Evolutionary conservation across 176 grass and related monocot genomes (phyloP), one percentile per base, ranked within the genome.

Genomic region (Triticum urartu): DNA sequence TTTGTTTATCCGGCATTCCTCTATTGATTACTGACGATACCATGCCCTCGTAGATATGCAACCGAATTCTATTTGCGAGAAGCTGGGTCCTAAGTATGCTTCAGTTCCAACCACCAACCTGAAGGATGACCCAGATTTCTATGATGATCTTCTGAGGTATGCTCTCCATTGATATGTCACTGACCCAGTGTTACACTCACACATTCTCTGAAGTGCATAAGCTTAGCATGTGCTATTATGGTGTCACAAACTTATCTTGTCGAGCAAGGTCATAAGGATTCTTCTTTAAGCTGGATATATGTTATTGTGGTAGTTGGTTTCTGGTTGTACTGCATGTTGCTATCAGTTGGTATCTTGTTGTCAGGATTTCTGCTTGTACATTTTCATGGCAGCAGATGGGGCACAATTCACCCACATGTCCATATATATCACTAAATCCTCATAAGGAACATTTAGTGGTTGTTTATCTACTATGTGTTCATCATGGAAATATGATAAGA

Each of bases 131-230:
- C 88, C 92, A 70, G 92, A 96, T 90, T 99, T 99, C 88, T 92
- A 88, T 84, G 87, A 90, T 78, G 97, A 99, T 90, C 90, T 99
- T 84, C 87, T 99, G 64, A 96, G 94, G 97, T 99, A 89, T 45
- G 32, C 28, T 70, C 80, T 67, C 26, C 0, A 21, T 90, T 2
- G 66, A 38, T 87, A 30, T 22, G 58, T 17, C 61, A 45, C 30
- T 60, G 48, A 52, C 48, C 48, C 48, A 18, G 14, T 52, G 13
- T 18, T 42, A 21, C 11, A 26, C n/a, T 25, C 30, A 43, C 33
- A 42, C 43, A 80, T 80, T 56, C 64, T 80, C 30, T 6, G 4
- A 80, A 80, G 17, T 42, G 12, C 74, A 70, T 56, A 64, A 43
- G 24, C 54, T 68, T 86, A 86, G 54, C 56, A 64, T 35, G 10